phyloP scores from a whole-genome alignment of 176 grass and related monocot genomes.

The bread wheat (Triticum aestivum) region DNA sequence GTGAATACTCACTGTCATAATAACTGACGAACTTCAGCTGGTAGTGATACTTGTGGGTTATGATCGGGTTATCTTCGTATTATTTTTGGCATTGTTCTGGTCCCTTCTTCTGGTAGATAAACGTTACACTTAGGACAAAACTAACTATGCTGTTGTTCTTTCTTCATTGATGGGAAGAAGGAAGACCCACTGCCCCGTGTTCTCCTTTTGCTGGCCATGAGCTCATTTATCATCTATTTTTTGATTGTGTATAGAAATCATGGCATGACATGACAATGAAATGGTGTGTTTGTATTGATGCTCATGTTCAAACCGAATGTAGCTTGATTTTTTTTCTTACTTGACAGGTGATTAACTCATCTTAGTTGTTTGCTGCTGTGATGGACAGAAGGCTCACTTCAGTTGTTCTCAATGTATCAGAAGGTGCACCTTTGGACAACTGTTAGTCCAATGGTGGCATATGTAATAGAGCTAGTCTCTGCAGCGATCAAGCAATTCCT shows the following conservation, averaged over 20 bases:
- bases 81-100: neutral
- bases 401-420: slow-evolving; percentile 1
- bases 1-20: neutral
- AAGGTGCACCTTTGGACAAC: slow-evolving; percentile 7
- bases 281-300: neutral
- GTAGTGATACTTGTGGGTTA: neutral
- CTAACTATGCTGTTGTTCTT: neutral
- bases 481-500: neutral
- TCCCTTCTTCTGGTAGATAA: neutral
- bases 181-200: neutral
- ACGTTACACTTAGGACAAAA: neutral
- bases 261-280: neutral
- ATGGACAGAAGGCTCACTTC: neutral
- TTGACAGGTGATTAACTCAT: slow-evolving; percentile 23
- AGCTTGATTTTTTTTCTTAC: slow-evolving; percentile 14
- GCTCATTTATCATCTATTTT: neutral
- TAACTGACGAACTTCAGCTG: neutral
- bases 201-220: neutral
- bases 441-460: slow-evolving; percentile 16
- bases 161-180: neutral
- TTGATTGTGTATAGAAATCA: neutral
- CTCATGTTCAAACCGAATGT: neutral
- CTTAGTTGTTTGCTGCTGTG: neutral
- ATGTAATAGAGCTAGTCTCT: slow-evolving; percentile 29
- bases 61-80: neutral